These are phyloP conservation scores for Gypsophila paniculata DNA, from an alignment of 179 eudicot species.

Conservation along the genomic window DNA sequence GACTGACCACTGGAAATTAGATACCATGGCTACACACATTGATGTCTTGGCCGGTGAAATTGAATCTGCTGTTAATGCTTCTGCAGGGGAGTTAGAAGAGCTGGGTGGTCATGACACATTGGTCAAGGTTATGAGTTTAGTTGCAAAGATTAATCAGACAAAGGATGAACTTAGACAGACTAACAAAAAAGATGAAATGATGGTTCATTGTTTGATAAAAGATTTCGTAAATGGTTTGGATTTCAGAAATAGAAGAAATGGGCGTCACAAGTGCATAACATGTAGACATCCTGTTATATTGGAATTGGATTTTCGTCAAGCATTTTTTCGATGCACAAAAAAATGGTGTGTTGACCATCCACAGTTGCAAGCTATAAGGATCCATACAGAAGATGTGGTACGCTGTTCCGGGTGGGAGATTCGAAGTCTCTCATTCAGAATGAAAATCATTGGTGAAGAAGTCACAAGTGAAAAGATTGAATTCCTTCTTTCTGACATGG, in stretches of 20 bases:
- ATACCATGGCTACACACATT: neutral
- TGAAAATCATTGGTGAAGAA: neutral
- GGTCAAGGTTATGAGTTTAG: neutral
- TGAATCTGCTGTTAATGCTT: neutral
- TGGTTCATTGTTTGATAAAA: neutral
- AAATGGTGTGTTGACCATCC: conserved; percentile 11
- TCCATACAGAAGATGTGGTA: neutral
- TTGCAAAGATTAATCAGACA: neutral
- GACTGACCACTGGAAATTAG: neutral
- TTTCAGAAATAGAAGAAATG: too few species aligned
- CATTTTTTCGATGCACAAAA: conserved; percentile 5
- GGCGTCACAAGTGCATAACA: neutral
- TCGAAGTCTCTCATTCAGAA: conserved; percentile 6
- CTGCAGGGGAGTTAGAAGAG: neutral
- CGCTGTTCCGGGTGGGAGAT: conserved; percentile 2
- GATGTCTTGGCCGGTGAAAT: conserved; percentile 6
- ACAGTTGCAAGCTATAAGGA: neutral
- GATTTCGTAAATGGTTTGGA: neutral
- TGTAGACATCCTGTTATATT: neutral
- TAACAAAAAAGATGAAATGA: neutral
- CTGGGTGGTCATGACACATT: neutral
- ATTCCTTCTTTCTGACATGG: neutral
- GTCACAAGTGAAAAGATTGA: neutral
- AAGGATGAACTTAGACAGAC: conserved; percentile 3
- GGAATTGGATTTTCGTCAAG: neutral